Evolutionary conservation across 208 protist species (phyloP).

Genomic region (Chromosphaera perkinsii): DNA sequence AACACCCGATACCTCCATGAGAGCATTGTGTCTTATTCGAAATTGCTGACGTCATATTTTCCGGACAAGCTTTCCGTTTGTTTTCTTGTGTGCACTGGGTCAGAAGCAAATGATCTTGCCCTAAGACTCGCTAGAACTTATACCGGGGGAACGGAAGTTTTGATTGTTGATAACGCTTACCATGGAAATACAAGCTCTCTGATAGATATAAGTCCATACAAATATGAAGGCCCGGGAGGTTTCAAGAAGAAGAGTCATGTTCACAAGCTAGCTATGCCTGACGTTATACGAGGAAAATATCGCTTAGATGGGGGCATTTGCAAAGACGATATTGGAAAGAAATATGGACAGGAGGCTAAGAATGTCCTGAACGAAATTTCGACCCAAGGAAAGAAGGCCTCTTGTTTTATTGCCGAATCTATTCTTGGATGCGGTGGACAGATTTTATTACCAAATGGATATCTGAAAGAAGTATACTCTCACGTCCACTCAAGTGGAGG

Average conservation of each 20-base stretch:
- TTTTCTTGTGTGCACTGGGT: conserved; percentile 71
- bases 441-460: conserved; percentile 52
- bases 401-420: conserved; percentile 19
- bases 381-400: neutral
- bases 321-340: too few relatives aligned
- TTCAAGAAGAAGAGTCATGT: neutral
- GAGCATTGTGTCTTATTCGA: neutral
- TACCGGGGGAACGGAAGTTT: conserved; percentile 41
- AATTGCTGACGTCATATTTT: neutral
- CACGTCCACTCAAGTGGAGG: conserved; percentile 51
- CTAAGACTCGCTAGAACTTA: conserved; percentile 50
- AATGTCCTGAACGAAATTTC: neutral
- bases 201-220: conserved; percentile 29
- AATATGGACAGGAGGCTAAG: conserved; percentile 3
- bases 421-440: conserved; percentile 22
- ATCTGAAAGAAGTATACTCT: conserved; percentile 48
- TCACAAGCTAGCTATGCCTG: neutral
- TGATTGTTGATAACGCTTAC: conserved; percentile 53
- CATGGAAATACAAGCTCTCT: conserved; percentile 43
- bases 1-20: conserved; percentile 58
- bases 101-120: conserved; percentile 70
- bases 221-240: conserved; percentile 13
- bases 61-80: neutral
- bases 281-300: neutral
- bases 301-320: too few relatives aligned